These are phyloP conservation scores for Populus tomentosa DNA, from an alignment of 441 rosid species.

Conservation along the genomic window DNA sequence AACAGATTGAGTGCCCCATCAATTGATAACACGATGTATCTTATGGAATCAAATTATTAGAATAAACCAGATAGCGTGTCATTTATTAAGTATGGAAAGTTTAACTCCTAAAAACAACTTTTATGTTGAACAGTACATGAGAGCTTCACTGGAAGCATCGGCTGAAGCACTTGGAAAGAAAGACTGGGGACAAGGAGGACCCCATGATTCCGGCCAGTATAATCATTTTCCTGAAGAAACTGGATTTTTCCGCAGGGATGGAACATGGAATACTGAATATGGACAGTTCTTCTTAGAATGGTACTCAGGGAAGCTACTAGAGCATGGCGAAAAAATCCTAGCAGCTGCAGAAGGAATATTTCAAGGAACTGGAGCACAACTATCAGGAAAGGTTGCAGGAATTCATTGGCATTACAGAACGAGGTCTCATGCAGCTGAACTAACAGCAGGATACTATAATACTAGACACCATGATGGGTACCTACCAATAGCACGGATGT, in stretches of 20 bases:
- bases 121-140: constrained; percentile 67
- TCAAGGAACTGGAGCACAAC: constrained; percentile 60
- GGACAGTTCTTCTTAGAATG: constrained; percentile 84
- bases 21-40: neutral
- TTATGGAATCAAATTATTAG: neutral
- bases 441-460: constrained; percentile 82
- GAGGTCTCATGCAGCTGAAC: constrained; percentile 95
- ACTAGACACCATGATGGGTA: constrained; percentile 79
- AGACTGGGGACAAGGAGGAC: constrained; percentile 79
- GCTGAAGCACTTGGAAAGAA: constrained; percentile 62
- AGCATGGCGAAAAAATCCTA: constrained; percentile 75
- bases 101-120: constrained; percentile 19
- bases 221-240: constrained; percentile 81
- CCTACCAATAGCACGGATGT: constrained; percentile 66
- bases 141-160: constrained; percentile 69
- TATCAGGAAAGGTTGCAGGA: constrained; percentile 84
- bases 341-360: constrained; percentile 64
- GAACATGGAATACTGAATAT: constrained; percentile 81
- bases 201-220: constrained; percentile 83
- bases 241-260: constrained; percentile 69
- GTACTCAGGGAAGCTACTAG: constrained; percentile 69
- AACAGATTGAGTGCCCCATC: neutral
- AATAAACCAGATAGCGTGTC: neutral
- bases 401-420: constrained; percentile 95
- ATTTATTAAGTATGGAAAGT: too few species aligned